phyloP scores from a whole-genome alignment of 228 moss, liverwort and hornwort species.

The Sphagnum magellanicum region DNA sequence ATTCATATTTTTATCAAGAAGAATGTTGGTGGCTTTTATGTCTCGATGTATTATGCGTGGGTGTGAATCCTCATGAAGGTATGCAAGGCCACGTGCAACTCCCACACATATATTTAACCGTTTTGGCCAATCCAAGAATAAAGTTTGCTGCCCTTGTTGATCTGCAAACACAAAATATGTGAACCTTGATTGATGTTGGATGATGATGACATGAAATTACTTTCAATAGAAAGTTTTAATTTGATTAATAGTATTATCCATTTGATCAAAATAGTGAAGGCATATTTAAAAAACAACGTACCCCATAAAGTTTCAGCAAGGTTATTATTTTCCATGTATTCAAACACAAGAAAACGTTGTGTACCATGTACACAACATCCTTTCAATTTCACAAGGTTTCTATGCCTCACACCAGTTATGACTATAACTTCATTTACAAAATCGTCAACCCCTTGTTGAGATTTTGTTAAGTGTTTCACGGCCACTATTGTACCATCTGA shows the following conservation, averaged over 20 bases:
- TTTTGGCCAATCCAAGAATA: slow-evolving; percentile 11
- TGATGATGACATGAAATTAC: neutral
- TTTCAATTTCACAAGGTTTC: slow-evolving; percentile 18
- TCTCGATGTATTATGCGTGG: slow-evolving; percentile 17
- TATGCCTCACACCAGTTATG: slow-evolving; percentile 23
- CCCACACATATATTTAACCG: slow-evolving; percentile 15
- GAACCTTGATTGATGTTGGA: neutral
- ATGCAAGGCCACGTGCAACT: slow-evolving; percentile 17
- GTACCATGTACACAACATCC: slow-evolving; percentile 21
- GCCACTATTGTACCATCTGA: neutral
- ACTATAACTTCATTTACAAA: slow-evolving; percentile 22
- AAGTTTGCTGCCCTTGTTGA: too few species aligned
- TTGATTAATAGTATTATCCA: neutral
- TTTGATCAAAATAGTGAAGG: too few species aligned
- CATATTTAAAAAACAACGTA: neutral
- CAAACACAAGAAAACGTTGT: slow-evolving; percentile 20
- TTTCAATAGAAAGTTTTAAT: neutral
- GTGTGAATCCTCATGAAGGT: slow-evolving; percentile 28
- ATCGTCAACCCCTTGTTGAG: neutral
- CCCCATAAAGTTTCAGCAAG: slow-evolving; percentile 5
- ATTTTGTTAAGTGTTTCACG: too few species aligned
- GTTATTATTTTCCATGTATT: slow-evolving; percentile 15
- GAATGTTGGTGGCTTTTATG: slow-evolving; percentile 13
- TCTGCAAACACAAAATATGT: too few species aligned
- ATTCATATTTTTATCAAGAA: slow-evolving; percentile 17